phyloP scores from a whole-genome alignment of 129 eudicot genomes.

The Centaurea solstitialis region DNA sequence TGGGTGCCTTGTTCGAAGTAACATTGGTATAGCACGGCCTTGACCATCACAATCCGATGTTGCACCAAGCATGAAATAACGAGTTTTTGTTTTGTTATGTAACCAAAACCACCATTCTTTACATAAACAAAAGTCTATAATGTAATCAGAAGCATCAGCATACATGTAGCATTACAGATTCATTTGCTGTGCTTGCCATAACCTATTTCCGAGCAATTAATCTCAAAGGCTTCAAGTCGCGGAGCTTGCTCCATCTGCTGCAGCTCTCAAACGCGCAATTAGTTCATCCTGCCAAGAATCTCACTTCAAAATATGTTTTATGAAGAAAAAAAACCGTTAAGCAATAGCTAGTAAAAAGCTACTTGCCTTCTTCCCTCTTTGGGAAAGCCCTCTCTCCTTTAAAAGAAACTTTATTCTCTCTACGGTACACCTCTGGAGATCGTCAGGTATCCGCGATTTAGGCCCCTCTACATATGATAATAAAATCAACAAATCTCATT shows the following conservation, averaged over 20 bases:
- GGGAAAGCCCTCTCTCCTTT: constrained; percentile 74
- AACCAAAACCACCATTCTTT: background rate
- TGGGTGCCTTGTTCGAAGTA: too few species aligned
- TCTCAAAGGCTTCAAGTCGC: background rate
- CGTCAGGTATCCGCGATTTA: constrained; percentile 39
- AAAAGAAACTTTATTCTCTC: constrained; percentile 68
- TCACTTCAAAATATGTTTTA: background rate
- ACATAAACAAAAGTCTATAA: constrained; percentile 7
- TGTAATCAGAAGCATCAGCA: constrained; percentile 4
- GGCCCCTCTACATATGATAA: constrained; percentile 47
- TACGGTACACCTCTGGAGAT: constrained; percentile 62
- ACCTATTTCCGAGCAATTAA: background rate
- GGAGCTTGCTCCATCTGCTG: constrained; percentile 30
- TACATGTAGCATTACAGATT: background rate
- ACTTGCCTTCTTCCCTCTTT: constrained; percentile 76
- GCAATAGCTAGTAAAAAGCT: background rate
- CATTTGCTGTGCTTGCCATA: constrained; percentile 13
- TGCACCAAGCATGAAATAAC: too few species aligned
- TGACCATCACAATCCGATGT: too few species aligned
- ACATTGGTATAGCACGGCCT: too few species aligned
- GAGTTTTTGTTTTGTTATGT: too few species aligned
- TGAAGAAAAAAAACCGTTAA: background rate
- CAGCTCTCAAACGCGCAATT: constrained; percentile 57
- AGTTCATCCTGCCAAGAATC: constrained; percentile 56
- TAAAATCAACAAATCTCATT: background rate